phyloP scores from a whole-genome alignment of 1,284 basidiomycete genomes.

The Trichosporon inkin region DNA sequence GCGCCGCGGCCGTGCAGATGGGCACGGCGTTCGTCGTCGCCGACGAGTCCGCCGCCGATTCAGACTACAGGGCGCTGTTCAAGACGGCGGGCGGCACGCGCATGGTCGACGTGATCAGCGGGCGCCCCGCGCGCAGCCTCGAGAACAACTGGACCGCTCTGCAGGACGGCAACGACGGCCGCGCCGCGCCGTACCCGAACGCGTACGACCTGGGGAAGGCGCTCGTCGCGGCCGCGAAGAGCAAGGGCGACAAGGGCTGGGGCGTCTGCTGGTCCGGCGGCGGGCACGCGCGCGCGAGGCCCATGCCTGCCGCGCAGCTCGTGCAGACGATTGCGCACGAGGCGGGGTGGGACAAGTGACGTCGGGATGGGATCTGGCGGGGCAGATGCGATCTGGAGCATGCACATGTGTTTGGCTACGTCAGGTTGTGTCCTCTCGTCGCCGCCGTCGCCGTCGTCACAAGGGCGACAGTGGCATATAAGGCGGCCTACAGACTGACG shows the following conservation, averaged over 20 bases:
- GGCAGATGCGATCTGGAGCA: too few relatives aligned
- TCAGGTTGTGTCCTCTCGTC: too few relatives aligned
- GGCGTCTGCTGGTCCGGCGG: constrained; percentile 43
- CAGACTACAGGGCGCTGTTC: constrained; percentile 26
- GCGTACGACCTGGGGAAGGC: constrained; percentile 40
- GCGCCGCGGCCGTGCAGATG: constrained; percentile 36
- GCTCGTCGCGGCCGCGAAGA: constrained; percentile 34
- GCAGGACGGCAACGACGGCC: not conserved
- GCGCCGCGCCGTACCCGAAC: constrained; percentile 30
- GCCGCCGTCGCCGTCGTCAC: too few relatives aligned
- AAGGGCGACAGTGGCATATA: too few relatives aligned
- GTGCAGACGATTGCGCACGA: constrained; percentile 26
- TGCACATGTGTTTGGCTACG: too few relatives aligned
- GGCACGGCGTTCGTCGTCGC: constrained; percentile 40
- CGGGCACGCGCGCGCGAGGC: constrained; percentile 27
- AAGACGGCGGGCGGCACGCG: constrained; percentile 23
- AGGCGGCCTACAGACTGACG: too few relatives aligned
- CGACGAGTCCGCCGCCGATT: constrained; percentile 33
- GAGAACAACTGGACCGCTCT: constrained; percentile 28
- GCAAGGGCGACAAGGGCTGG: constrained; percentile 31
- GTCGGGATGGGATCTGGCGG: too few relatives aligned
- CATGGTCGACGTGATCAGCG: constrained; percentile 31
- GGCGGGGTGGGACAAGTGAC: constrained; percentile 12
- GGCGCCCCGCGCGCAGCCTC: constrained; percentile 36
- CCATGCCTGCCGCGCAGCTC: constrained; percentile 30